Evolutionary conservation across 148 eudicot genomes (phyloP).

Genomic region (Amaranthus hypochondriacus): DNA sequence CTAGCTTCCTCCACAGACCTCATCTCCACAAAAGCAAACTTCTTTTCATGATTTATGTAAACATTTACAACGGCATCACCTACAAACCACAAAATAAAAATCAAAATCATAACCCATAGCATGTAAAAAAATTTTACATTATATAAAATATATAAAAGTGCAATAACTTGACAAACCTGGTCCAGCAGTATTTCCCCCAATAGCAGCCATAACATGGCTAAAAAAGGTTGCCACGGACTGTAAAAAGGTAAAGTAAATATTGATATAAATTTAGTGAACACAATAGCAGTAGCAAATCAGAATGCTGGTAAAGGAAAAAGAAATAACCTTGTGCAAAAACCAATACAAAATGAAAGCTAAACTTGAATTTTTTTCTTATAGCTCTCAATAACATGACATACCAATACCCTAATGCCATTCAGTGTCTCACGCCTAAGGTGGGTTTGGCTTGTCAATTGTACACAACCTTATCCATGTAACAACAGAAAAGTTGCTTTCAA

Average conservation of each 20-base stretch:
- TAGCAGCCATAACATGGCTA: constrained; percentile 93
- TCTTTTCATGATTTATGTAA: constrained; percentile 90
- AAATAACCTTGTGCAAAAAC: not conserved
- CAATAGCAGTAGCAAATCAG: constrained; percentile 2
- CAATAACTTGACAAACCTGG: constrained; percentile 56
- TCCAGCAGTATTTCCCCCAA: constrained; percentile 95
- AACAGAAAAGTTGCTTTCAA: no score
- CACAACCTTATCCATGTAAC: no score
- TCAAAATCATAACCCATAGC: not conserved
- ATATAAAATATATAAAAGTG: not conserved
- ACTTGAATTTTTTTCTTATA: not conserved
- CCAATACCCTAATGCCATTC: no score
- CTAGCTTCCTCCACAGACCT: constrained; percentile 90
- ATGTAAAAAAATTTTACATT: not conserved
- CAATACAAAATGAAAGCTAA: not conserved
- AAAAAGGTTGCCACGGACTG: constrained; percentile 96
- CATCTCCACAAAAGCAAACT: constrained; percentile 91
- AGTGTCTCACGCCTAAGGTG: no score
- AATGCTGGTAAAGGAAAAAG: not conserved
- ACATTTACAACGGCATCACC: constrained; percentile 98
- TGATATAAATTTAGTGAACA: constrained; percentile 5
- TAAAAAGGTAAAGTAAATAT: not conserved
- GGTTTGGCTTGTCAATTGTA: no score
- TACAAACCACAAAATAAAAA: constrained; percentile 22
- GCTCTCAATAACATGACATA: not conserved